These are phyloP conservation scores for Symbiodinium pilosum DNA, from an alignment of 73 alveolate genomes.

Conservation along the genomic window DNA sequence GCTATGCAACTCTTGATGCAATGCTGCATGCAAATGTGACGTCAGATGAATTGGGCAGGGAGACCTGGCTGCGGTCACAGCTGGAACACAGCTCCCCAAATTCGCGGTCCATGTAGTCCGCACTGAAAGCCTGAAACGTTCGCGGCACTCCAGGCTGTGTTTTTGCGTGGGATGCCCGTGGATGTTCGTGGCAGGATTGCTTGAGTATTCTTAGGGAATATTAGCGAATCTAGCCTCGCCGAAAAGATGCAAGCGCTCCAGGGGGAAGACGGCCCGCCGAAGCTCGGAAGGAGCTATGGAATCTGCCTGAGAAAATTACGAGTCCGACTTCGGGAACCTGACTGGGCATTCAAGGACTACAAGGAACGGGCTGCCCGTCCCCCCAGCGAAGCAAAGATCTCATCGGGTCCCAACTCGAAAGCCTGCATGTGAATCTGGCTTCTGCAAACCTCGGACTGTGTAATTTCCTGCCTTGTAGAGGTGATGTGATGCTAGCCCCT, in stretches of 20 bases:
- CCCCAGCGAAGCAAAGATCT: conserved; percentile 51
- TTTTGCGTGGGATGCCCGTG: too few relatives aligned
- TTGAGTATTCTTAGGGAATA: too few relatives aligned
- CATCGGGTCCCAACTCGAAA: conserved; percentile 43
- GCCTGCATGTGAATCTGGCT: conserved; percentile 10
- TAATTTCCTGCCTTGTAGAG: conserved; percentile 53
- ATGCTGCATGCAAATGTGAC: not conserved
- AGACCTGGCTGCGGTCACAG: conserved; percentile 92
- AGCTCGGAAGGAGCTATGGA: conserved; percentile 83
- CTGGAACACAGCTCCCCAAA: conserved; percentile 80
- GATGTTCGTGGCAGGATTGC: too few relatives aligned
- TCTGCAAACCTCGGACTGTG: not conserved
- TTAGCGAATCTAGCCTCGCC: too few relatives aligned
- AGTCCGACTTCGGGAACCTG: not conserved
- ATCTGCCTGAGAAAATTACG: conserved; percentile 12
- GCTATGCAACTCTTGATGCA: not conserved
- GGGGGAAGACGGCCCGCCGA: conserved; percentile 86
- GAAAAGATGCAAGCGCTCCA: conserved; percentile 56
- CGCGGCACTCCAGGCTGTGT: too few relatives aligned
- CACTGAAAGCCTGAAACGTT: conserved; percentile 91
- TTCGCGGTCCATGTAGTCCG: conserved; percentile 48
- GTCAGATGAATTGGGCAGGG: too few relatives aligned
- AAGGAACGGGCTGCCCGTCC: conserved; percentile 67
- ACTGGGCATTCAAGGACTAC: too few relatives aligned
- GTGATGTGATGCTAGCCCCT: conserved; percentile 89